Evolutionary conservation across 2,329 filamentous ascomycete species (phyloP), one percentile per base, ranked within the genome.

Genomic region (Xylariomycetidae sp.): DNA sequence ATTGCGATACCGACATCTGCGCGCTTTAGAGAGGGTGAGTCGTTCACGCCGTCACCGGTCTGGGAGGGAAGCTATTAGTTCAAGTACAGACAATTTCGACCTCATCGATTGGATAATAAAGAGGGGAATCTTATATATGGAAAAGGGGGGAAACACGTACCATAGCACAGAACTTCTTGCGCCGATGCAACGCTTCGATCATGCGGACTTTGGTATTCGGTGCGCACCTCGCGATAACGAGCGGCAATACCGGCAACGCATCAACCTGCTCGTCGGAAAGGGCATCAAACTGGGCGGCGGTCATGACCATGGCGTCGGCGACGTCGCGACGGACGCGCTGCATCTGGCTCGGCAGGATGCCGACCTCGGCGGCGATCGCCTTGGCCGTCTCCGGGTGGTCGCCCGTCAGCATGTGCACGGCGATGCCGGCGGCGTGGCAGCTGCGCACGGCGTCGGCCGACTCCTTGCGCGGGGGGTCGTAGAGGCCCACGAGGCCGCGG

Each of bases 11-110:
- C 82, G 4, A 85, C 79, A 52, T 85, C 81, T 2, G 82, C 76
- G 32, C 72, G 68, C 50, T 81, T 78, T 14, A 85, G 69, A 4
- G 79, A 81, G 2, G 82, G 82, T 3, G 77, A 79, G 49, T 86
- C 82, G 49, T 85, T 85, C 28, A 85, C 81, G 39, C 82, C 82
- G 47, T 85, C 81, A 37, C 82, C 82, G 32, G 80, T 85, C 59
- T 47, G 26, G 10, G 2, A 14, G 22, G 16, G 15, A n/a, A n/a
- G n/a, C n/a, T n/a, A n/a, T n/a, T n/a, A n/a, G n/a, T n/a, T n/a
- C n/a, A n/a, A n/a, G n/a, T n/a, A n/a, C n/a, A n/a, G n/a, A n/a
- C n/a, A n/a, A n/a, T n/a, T n/a, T n/a, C n/a, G n/a, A n/a, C n/a
- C n/a, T n/a, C n/a, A n/a, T n/a, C n/a, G n/a, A n/a, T n/a, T n/a